Evolutionary conservation across 345 rosid species (phyloP).

Genomic region (Populus alba): DNA sequence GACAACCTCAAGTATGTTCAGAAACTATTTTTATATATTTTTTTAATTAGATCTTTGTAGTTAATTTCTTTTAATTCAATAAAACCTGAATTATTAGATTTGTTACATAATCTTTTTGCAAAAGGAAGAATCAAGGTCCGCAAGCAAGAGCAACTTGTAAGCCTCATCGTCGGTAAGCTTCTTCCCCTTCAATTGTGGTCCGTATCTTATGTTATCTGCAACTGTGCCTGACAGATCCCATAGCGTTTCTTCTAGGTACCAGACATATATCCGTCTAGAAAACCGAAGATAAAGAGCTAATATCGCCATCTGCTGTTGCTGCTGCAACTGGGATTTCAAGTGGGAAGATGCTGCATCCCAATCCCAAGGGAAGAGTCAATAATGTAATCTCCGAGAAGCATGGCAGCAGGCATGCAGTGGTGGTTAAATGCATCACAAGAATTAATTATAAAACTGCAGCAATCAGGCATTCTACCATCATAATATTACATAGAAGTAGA

Average conservation of each 20-base stretch:
- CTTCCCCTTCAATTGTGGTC: slow-evolving; percentile 71
- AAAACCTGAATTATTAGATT: too few species aligned
- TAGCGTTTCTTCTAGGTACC: neutral
- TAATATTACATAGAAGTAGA: neutral
- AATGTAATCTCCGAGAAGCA: neutral
- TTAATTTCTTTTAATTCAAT: too few species aligned
- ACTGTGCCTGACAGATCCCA: slow-evolving; percentile 50
- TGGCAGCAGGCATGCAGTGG: neutral
- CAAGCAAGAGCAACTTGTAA: slow-evolving; percentile 56
- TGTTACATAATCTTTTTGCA: slow-evolving; percentile 37
- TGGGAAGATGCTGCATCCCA: neutral
- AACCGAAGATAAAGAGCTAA: neutral
- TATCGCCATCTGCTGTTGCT: neutral
- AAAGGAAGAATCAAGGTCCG: slow-evolving; percentile 68
- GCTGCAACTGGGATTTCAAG: neutral
- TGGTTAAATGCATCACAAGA: neutral
- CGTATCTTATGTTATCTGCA: slow-evolving; percentile 75
- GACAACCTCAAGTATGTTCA: too few species aligned
- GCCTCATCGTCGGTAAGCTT: slow-evolving; percentile 56
- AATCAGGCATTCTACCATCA: neutral
- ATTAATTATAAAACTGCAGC: neutral
- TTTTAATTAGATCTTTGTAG: too few species aligned
- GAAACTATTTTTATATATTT: too few species aligned
- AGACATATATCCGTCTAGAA: neutral
- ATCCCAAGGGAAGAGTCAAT: neutral